These are phyloP conservation scores for Pestalotiopsis sp. DNA, from an alignment of 2,329 filamentous ascomycete genomes.

Conservation along the genomic window DNA sequence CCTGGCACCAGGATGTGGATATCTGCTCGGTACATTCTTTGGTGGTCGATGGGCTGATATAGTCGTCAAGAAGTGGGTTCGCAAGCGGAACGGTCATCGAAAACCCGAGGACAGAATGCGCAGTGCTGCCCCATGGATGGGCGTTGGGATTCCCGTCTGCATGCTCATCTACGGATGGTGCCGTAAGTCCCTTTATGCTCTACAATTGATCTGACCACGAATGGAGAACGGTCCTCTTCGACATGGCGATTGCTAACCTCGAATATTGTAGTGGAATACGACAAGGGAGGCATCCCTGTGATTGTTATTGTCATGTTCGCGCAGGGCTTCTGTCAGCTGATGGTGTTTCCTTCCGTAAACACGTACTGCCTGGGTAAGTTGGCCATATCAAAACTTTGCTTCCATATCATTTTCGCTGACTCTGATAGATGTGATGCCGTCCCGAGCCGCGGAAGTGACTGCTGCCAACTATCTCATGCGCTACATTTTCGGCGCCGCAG, in stretches of 20 bases:
- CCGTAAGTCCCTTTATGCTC: slow-evolving; percentile 19
- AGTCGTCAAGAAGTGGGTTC: slow-evolving; percentile 65
- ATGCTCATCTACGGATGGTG: slow-evolving; percentile 70
- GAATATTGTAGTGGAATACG: slow-evolving; percentile 43
- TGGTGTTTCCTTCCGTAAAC: slow-evolving; percentile 15
- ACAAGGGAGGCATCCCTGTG: slow-evolving; percentile 53
- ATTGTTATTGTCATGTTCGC: slow-evolving; percentile 25
- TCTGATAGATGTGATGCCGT: slow-evolving; percentile 2
- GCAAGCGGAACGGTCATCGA: slow-evolving; percentile 57
- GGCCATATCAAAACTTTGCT: too few relatives aligned
- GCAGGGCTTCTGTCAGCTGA: slow-evolving; percentile 44
- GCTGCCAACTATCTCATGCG: slow-evolving; percentile 32
- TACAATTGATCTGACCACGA: too few relatives aligned
- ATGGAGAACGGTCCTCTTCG: too few relatives aligned
- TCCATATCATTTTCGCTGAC: background rate
- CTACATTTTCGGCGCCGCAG: slow-evolving; percentile 26
- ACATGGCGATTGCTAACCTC: background rate
- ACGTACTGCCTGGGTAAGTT: too few relatives aligned
- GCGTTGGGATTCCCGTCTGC: slow-evolving; percentile 59
- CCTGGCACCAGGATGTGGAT: slow-evolving; percentile 71
- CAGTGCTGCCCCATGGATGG: slow-evolving; percentile 58
- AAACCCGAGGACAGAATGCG: slow-evolving; percentile 70
- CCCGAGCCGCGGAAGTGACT: slow-evolving; percentile 21
- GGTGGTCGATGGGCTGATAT: slow-evolving; percentile 72
- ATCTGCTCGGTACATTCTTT: slow-evolving; percentile 68